These are phyloP conservation scores for Lichtheimia ramosa DNA, from an alignment of 371 early-diverging fungal species.

Conservation along the genomic window DNA sequence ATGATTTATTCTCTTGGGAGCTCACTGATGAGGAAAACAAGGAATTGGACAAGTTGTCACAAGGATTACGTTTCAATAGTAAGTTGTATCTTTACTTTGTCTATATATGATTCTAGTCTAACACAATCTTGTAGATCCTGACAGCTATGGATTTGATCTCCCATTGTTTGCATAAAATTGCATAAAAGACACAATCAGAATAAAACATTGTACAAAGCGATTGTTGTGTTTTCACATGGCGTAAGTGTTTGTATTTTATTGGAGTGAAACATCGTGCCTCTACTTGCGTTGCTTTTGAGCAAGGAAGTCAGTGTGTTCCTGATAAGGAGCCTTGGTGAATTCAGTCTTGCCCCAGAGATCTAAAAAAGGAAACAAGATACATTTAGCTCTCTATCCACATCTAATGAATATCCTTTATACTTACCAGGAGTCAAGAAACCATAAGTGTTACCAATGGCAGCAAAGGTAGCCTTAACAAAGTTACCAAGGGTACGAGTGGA, in stretches of 20 bases:
- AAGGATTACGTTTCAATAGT: constrained; percentile 24
- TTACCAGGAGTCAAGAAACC: constrained; percentile 90
- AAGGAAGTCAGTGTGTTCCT: constrained; percentile 92
- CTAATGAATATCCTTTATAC: not conserved
- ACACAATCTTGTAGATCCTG: constrained; percentile 24
- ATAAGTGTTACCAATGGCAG: constrained; percentile 98
- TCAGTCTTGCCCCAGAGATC: constrained; percentile 93
- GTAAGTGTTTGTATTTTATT: not conserved
- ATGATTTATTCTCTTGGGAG: constrained; percentile 23
- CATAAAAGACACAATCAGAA: not conserved
- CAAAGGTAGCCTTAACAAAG: constrained; percentile 99
- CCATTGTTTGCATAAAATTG: constrained; percentile 42
- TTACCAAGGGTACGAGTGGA: constrained; percentile 93
- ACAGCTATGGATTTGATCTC: constrained; percentile 31
- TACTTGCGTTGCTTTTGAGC: constrained; percentile 61
- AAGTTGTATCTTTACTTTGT: not conserved
- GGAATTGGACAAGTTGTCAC: constrained; percentile 14
- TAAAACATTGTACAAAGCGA: not conserved
- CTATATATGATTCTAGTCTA: not conserved
- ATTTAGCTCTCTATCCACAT: not conserved
- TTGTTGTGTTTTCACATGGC: too few relatives aligned
- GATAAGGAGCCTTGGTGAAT: constrained; percentile 90
- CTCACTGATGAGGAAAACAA: constrained; percentile 19
- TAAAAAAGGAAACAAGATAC: not conserved
- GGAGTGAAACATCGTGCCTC: constrained; percentile 8